phyloP scores from a whole-genome alignment of 106 monocot genomes.

The Posidonia australis region DNA sequence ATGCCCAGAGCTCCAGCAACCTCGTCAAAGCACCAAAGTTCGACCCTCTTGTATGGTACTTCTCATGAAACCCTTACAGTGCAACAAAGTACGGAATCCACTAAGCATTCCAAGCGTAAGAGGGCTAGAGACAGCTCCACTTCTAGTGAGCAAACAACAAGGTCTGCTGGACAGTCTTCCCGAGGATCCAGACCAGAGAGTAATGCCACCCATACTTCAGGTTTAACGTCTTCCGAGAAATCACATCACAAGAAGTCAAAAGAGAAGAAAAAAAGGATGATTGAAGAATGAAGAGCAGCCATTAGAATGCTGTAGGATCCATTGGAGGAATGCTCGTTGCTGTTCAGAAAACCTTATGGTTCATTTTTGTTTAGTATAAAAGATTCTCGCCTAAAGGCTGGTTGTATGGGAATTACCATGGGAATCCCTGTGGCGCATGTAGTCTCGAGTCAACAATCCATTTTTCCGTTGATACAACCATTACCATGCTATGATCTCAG shows the following conservation, averaged over 20 bases:
- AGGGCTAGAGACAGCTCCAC: slow-evolving; percentile 7
- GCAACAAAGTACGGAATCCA: slow-evolving; percentile 15
- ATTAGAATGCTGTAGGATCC: no score
- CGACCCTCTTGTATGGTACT: slow-evolving; percentile 6
- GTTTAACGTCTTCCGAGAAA: slow-evolving; percentile 4
- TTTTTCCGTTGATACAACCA: no score
- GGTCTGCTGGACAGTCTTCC: slow-evolving; percentile 18
- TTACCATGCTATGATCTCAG: no score
- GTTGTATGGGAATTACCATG: no score
- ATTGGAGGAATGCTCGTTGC: no score
- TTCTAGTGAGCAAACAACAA: slow-evolving; percentile 1
- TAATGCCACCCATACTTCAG: slow-evolving; percentile 6
- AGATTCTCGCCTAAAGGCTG: no score
- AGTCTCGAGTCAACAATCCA: no score
- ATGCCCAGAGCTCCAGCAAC: slow-evolving; percentile 14
- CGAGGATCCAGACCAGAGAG: slow-evolving; percentile 19
- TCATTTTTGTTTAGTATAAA: no score
- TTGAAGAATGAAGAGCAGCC: background rate
- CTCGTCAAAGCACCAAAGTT: slow-evolving; percentile 13
- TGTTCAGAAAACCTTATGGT: no score
- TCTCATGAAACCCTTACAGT: slow-evolving; percentile 31
- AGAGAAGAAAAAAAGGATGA: slow-evolving; percentile 32
- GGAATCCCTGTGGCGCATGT: no score
- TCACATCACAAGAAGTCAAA: slow-evolving; percentile 22
- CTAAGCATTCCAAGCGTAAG: slow-evolving; percentile 21